phyloP scores from a whole-genome alignment of 192 early-diverging fungal genomes.

The Umbelopsis ramanniana region DNA sequence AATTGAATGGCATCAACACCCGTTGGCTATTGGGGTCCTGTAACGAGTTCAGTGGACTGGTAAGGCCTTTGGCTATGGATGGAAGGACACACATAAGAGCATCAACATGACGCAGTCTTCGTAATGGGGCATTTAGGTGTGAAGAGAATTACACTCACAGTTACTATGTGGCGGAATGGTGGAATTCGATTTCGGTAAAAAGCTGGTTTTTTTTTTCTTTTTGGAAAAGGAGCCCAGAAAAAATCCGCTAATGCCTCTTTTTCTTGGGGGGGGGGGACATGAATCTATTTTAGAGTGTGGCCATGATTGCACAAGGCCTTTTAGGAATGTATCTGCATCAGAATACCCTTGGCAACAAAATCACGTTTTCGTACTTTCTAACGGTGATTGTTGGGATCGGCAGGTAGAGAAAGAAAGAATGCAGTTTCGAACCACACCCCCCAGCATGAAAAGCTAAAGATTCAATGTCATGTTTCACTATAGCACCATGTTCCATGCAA shows the following conservation, averaged over 20 bases:
- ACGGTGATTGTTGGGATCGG: slow-evolving; percentile 37
- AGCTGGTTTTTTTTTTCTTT: not conserved
- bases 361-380: slow-evolving; percentile 30
- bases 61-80: slow-evolving; percentile 1
- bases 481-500: slow-evolving; percentile 35
- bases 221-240: not conserved
- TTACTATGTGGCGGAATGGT: slow-evolving; percentile 41
- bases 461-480: not conserved
- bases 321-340: slow-evolving; percentile 31
- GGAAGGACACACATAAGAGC: slow-evolving; percentile 2
- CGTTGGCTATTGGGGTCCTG: slow-evolving; percentile 37
- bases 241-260: not conserved
- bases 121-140: slow-evolving; percentile 28
- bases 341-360: slow-evolving; percentile 25
- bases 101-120: not conserved
- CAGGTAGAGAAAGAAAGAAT: slow-evolving; percentile 24
- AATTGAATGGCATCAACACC: not conserved
- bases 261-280: not conserved
- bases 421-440: not conserved
- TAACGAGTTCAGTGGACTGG: slow-evolving; percentile 41
- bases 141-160: slow-evolving; percentile 39
- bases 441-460: not conserved
- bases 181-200: slow-evolving; percentile 41
- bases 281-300: slow-evolving; percentile 27
- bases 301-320: slow-evolving; percentile 32